Evolutionary conservation across 306 rosid genomes (phyloP).

Genomic region (Carpinus viminea): DNA sequence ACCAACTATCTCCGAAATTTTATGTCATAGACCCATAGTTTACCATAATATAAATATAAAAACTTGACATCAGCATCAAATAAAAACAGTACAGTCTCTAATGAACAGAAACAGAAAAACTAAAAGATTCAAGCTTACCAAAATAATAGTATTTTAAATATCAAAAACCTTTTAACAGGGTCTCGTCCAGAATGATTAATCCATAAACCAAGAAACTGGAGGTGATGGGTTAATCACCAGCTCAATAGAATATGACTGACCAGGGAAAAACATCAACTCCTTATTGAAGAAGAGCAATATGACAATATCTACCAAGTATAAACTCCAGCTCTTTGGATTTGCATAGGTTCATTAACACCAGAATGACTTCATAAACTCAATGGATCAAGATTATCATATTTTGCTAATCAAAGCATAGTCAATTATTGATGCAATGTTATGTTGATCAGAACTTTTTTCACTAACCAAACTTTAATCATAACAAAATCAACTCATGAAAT

Average conservation of each 20-base stretch:
- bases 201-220: slow-evolving; percentile 21
- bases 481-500: not conserved
- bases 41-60: not conserved
- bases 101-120: not conserved
- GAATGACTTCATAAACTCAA: not conserved
- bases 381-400: not conserved
- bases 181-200: not conserved
- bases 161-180: not conserved
- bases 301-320: not conserved
- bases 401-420: not conserved
- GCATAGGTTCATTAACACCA: not conserved
- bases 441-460: not conserved
- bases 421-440: not conserved
- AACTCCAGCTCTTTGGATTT: not conserved
- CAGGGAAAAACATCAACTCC: not conserved
- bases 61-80: not conserved
- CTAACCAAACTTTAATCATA: not conserved
- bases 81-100: not conserved
- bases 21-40: not conserved
- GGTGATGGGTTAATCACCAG: not conserved
- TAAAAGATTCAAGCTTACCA: not conserved
- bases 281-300: not conserved
- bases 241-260: not conserved
- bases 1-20: not conserved
- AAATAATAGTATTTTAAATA: not conserved